Base-by-base conservation (phyloP, 2,329 filamentous ascomycete species). In the Pestalotiopsis sp. region DNA sequence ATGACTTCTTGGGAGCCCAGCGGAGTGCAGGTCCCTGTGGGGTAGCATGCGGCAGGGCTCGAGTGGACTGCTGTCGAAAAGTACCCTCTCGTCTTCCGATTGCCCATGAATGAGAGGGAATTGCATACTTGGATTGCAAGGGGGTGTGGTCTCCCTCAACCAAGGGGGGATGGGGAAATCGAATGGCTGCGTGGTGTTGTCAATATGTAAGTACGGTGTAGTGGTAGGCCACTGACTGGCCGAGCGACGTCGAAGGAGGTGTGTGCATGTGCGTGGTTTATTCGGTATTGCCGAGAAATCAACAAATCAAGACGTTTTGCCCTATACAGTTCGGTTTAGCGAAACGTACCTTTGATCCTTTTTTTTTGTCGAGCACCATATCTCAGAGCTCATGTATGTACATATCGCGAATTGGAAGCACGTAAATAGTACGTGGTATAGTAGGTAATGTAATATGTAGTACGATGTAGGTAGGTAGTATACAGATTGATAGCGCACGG, bases 61-160 rank as follows among this genome's bases (percentile, higher is more conserved):
- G 59, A 36, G 17, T 62, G 59, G 59, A 36, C 59, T 36, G 27
- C 20, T 17, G 59, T 62, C 59, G 59, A 62, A 62, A 62, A 62
- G 59, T 62, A 62, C 45, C 13, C 4, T 14, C 41, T 17, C 41
- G 17, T 9, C 20, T 52, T 20, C 7, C 45, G 17, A 17, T 52
- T 52, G 17, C 45, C 45, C 45, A 52, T 52, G 17, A 17, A 9
- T 52, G 45, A 52, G 17, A 52, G 45, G 45, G 20, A 52, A 52
- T 9, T 17, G 45, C 45, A 52, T 52, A 52, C 14, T 52, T 52
- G 45, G 45, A n/a, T 17, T 52, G 9, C 17, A 20, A n/a, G 20
- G 45, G 45, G 45, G 4, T 12, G 45, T 36, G 31, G 31, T 36
- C 31, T 36, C 31, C 31, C 9, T 36, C 31, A 7, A 36, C 31